These are phyloP conservation scores for Tephrocybe sp. DNA, from an alignment of 768 basidiomycete genomes.

Conservation along the genomic window DNA sequence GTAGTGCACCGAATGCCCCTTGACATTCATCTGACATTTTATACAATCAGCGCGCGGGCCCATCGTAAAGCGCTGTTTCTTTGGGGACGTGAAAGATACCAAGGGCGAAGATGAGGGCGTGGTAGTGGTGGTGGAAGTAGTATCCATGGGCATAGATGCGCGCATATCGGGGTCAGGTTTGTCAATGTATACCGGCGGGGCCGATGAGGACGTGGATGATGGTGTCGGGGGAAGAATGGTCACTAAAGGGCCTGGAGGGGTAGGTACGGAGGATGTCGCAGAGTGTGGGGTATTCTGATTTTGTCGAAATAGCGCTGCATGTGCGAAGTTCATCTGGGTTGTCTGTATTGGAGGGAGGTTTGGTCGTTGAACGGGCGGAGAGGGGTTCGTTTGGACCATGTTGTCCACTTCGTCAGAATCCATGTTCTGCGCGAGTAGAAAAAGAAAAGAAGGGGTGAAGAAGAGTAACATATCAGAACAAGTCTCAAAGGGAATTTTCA, in stretches of 20 bases:
- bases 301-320: conserved; percentile 7
- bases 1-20: conserved; percentile 70
- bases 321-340: conserved; percentile 5
- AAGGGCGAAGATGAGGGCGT: conserved; percentile 20
- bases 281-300: conserved; percentile 12
- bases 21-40: conserved; percentile 61
- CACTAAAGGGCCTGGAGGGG: conserved; percentile 20
- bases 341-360: conserved; percentile 12
- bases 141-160: conserved; percentile 12
- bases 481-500: background rate
- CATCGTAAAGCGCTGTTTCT: conserved; percentile 60
- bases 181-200: conserved; percentile 15
- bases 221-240: conserved; percentile 30
- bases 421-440: conserved; percentile 21
- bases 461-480: background rate
- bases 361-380: conserved; percentile 1
- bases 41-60: conserved; percentile 68
- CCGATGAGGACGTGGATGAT: conserved; percentile 18
- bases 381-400: background rate
- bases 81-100: conserved; percentile 18
- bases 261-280: conserved; percentile 5
- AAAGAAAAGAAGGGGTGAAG: conserved; percentile 1
- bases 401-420: conserved; percentile 21
- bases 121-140: background rate
- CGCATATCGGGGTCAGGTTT: conserved; percentile 7